These are phyloP conservation scores for Paxillus involutus DNA, from an alignment of 768 basidiomycete genomes.

Conservation along the genomic window DNA sequence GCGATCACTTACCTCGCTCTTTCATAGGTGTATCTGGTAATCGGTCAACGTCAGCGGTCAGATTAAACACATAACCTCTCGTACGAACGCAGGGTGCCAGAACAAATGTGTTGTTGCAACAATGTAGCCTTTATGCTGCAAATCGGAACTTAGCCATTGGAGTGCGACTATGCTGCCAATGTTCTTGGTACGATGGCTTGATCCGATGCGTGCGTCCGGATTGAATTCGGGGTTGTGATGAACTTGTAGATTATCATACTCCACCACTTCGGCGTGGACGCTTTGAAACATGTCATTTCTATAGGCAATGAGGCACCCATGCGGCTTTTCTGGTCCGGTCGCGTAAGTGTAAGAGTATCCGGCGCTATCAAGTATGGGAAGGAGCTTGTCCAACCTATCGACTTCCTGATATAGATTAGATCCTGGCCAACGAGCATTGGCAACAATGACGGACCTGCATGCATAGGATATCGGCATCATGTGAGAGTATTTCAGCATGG, in stretches of 20 bases:
- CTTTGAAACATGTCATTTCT: slow-evolving; percentile 50
- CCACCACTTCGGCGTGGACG: slow-evolving; percentile 47
- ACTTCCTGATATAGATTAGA: slow-evolving; percentile 63
- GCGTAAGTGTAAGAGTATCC: slow-evolving; percentile 68
- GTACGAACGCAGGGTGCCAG: slow-evolving; percentile 84
- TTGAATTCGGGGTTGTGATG: slow-evolving; percentile 36
- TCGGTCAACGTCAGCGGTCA: not conserved
- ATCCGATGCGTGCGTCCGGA: slow-evolving; percentile 42
- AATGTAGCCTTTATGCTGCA: slow-evolving; percentile 52
- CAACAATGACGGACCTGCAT: slow-evolving; percentile 60
- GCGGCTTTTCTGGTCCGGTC: slow-evolving; percentile 72
- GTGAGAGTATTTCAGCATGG: slow-evolving; percentile 67
- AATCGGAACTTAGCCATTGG: slow-evolving; percentile 36
- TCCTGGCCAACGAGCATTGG: not conserved
- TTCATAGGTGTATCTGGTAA: slow-evolving; percentile 64
- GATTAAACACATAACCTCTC: not conserved
- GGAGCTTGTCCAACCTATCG: slow-evolving; percentile 72
- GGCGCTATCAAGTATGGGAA: slow-evolving; percentile 62
- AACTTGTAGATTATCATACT: slow-evolving; percentile 69
- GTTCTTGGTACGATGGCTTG: slow-evolving; percentile 74
- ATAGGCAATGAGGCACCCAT: slow-evolving; percentile 85
- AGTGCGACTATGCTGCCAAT: slow-evolving; percentile 77
- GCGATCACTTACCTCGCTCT: slow-evolving; percentile 59
- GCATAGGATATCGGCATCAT: slow-evolving; percentile 80
- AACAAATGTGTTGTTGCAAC: slow-evolving; percentile 92